Base-by-base conservation (phyloP, 2,329 filamentous ascomycete species). In the Plectosphaerella cucumerina region DNA sequence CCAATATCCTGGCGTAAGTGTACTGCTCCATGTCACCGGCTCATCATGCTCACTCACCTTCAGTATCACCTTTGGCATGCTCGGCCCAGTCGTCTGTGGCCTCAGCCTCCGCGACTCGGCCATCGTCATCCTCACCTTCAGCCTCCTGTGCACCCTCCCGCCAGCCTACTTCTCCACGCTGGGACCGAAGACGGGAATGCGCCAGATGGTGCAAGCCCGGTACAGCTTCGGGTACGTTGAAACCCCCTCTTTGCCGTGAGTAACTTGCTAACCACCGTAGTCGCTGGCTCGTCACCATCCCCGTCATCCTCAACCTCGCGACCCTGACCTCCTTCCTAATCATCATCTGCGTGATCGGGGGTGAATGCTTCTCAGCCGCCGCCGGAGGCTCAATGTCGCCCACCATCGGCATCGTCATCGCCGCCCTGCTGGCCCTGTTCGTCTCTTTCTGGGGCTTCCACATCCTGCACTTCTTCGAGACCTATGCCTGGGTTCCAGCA, bases 181-280 rank as follows among this genome's bases (percentile, higher is more conserved):
- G 47, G 82, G 82, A 0, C 80, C 82, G 4, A 78, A 77, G 64
- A 85, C 81, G 10, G 84, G 82, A 41, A 78, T 86, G 74, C 74
- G 83, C 15, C 82, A 86, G 64, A 83, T 86, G 74, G 76, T 86
- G 8, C 81, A 84, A 57, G 82, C 84, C 4, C 72, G 84, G 20
- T 86, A 79, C 63, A 79, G 77, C 39, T 87, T 84, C 60, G 82
- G 80, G 71, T 79, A 65, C 49, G 66, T 51, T 18, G 18, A n/a
- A 34, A n/a, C 35, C 26, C 11, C 12, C 23, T 35, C 31, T 17
- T 15, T 37, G 20, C n/a, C 35, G 18, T 20, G 33, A 20, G 5
- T 34, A 21, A 50, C 57, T 56, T 53, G 53, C 47, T 6, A 48
- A 9, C 17, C 3, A 1, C 8, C n/a, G 11, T 33, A 74, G 75